A percentile compares a stretch with the other conserved stretches of the same genome.
Conservation (phyloP, 345 rosid species). For the Citrus sp. region DNA sequence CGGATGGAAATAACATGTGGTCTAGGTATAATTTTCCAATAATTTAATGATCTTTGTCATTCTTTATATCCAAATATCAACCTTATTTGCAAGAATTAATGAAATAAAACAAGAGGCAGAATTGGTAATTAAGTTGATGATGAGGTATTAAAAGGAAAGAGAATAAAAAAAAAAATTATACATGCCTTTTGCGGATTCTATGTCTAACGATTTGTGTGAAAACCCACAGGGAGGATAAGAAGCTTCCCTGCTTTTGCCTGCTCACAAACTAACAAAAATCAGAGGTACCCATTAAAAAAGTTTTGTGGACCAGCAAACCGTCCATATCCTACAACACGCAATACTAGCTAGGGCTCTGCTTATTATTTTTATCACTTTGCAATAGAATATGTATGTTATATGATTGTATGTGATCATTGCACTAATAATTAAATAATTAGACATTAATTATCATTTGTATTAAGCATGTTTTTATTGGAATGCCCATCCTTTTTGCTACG, state of each 20-base stretch:
- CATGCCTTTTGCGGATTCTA: conserved; percentile 51
- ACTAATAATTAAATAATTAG: background rate
- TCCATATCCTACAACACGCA: conserved; percentile 39
- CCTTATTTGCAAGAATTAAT: background rate
- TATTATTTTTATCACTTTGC: conserved; percentile 6
- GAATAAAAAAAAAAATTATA: background rate
- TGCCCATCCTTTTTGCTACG: background rate
- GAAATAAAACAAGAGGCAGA: background rate
- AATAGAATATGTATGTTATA: background rate
- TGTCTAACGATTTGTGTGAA: conserved; percentile 40
- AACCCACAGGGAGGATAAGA: conserved; percentile 40
- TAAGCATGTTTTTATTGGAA: conserved; percentile 5
- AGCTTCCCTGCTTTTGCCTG: conserved; percentile 61
- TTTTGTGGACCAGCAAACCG: conserved; percentile 32
- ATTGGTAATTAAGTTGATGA: conserved; percentile 10
- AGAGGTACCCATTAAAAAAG: conserved; percentile 23
- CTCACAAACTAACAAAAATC: conserved; percentile 39
- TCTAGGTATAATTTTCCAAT: too few species aligned
- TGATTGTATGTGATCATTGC: background rate
- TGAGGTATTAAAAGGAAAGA: background rate
- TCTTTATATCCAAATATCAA: background rate
- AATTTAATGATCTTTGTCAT: conserved; percentile 11
- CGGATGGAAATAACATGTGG: too few species aligned
- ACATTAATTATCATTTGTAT: background rate
- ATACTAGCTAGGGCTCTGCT: conserved; percentile 14